These are phyloP conservation scores for Trichoderma citrinoviride DNA, from an alignment of 2,329 filamentous ascomycete species.

Conservation along the genomic window DNA sequence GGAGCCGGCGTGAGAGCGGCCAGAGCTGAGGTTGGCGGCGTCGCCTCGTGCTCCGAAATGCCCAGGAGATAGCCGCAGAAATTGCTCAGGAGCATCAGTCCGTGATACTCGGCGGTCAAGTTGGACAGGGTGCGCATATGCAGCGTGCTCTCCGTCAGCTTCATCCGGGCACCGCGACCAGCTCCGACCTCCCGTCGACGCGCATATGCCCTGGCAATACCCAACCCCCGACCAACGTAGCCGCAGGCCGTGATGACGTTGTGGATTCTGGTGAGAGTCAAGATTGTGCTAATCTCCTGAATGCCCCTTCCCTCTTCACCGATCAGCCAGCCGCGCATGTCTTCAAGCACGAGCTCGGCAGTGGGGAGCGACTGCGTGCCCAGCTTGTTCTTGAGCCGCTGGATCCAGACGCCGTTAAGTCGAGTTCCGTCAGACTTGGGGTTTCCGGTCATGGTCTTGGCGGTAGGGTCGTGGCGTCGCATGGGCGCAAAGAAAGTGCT, in stretches of 20 bases:
- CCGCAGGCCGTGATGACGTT: conserved; percentile 53
- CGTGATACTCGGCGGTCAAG: conserved; percentile 54
- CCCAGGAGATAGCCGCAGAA: conserved; percentile 56
- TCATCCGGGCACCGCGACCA: conserved; percentile 43
- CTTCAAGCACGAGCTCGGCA: conserved; percentile 64
- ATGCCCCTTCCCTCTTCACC: conserved; percentile 65
- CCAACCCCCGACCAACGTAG: conserved; percentile 55
- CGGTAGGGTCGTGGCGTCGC: conserved; percentile 41
- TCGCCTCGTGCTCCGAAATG: conserved; percentile 45
- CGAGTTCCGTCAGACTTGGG: conserved; percentile 36
- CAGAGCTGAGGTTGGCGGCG: conserved; percentile 26
- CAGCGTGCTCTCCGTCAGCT: conserved; percentile 51
- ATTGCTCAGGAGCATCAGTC: conserved; percentile 54
- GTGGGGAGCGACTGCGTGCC: conserved; percentile 69
- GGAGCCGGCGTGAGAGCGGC: conserved; percentile 35
- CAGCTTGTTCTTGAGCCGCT: conserved; percentile 69
- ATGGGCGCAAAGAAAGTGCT: conserved; percentile 66
- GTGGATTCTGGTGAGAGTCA: conserved; percentile 65
- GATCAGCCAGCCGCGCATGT: conserved; percentile 64
- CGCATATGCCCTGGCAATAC: conserved; percentile 57
- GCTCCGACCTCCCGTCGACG: conserved; percentile 53
- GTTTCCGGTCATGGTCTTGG: conserved; percentile 32
- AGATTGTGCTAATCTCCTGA: conserved; percentile 63
- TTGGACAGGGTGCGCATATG: conserved; percentile 59
- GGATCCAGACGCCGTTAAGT: conserved; percentile 66